These are phyloP conservation scores for Volvox africanus DNA, from an alignment of 139 green algal genomes.

Conservation along the genomic window DNA sequence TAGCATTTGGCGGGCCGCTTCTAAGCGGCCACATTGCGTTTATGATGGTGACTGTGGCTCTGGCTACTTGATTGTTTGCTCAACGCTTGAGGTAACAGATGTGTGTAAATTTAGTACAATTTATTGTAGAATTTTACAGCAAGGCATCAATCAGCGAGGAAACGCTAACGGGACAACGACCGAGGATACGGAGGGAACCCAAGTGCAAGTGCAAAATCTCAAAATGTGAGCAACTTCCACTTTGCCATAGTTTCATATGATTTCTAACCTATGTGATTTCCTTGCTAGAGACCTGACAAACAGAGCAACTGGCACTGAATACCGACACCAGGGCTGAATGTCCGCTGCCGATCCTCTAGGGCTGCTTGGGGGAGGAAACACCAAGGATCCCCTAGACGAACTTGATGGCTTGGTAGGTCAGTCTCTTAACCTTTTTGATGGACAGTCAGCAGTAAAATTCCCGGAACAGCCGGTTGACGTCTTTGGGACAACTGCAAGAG, in stretches of 20 bases:
- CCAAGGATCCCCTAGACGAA: slow-evolving; percentile 39
- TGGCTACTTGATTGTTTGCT: too few species aligned
- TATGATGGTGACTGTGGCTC: not conserved
- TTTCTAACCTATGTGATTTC: too few species aligned
- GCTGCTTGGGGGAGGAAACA: not conserved
- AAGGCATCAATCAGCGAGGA: too few species aligned
- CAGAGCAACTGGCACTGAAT: too few species aligned
- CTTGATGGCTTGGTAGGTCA: slow-evolving; percentile 37
- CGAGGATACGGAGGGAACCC: too few species aligned
- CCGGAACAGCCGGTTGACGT: not conserved
- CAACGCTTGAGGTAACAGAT: not conserved
- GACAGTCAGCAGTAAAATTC: not conserved
- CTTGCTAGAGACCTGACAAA: too few species aligned
- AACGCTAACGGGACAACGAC: too few species aligned
- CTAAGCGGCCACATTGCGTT: slow-evolving; percentile 31
- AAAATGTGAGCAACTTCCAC: too few species aligned
- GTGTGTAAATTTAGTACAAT: not conserved
- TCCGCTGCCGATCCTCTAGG: slow-evolving; percentile 11
- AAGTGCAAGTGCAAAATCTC: too few species aligned
- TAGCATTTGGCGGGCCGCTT: not conserved
- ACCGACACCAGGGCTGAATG: too few species aligned
- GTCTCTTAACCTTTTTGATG: slow-evolving; percentile 40
- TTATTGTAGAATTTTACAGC: not conserved
- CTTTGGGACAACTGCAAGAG: not conserved
- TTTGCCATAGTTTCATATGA: too few species aligned